Evolutionary conservation across 306 rosid genomes (phyloP).

Genomic region (Malus sieversii): DNA sequence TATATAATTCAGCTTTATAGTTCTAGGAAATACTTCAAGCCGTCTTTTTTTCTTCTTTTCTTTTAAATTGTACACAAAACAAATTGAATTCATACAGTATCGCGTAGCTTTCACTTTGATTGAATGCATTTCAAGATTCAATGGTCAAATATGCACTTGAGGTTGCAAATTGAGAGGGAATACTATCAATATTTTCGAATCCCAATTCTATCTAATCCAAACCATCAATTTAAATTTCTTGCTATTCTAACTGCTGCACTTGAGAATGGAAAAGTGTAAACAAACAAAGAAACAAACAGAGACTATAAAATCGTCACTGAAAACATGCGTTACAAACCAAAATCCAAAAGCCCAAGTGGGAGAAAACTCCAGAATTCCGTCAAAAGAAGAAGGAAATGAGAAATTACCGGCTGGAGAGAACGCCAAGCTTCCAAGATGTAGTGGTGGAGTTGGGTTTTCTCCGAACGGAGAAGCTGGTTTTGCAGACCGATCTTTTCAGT

Average conservation of each 20-base stretch:
- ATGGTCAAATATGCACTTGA: neutral
- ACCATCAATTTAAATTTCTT: neutral
- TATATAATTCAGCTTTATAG: neutral
- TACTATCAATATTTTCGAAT: neutral
- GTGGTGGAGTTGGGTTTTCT: slow-evolving; percentile 24
- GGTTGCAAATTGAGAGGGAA: neutral
- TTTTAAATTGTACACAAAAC: neutral
- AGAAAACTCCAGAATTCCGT: neutral
- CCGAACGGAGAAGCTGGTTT: slow-evolving; percentile 37
- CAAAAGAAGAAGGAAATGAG: neutral
- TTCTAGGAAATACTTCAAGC: neutral
- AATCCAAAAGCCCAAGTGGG: slow-evolving; percentile 1
- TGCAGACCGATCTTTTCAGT: slow-evolving; percentile 27
- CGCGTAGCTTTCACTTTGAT: neutral
- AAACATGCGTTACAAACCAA: neutral
- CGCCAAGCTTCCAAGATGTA: slow-evolving; percentile 31
- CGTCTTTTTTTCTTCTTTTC: neutral
- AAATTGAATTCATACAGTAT: neutral
- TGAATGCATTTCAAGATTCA: neutral
- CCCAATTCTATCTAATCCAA: neutral
- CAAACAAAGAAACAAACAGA: neutral
- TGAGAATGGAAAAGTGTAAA: neutral
- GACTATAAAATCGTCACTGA: neutral
- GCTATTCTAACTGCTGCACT: neutral
- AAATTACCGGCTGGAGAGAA: slow-evolving; percentile 48